These are phyloP conservation scores for Vitis hybrid DNA, from an alignment of 177 flowering plant genomes.

Conservation along the genomic window DNA sequence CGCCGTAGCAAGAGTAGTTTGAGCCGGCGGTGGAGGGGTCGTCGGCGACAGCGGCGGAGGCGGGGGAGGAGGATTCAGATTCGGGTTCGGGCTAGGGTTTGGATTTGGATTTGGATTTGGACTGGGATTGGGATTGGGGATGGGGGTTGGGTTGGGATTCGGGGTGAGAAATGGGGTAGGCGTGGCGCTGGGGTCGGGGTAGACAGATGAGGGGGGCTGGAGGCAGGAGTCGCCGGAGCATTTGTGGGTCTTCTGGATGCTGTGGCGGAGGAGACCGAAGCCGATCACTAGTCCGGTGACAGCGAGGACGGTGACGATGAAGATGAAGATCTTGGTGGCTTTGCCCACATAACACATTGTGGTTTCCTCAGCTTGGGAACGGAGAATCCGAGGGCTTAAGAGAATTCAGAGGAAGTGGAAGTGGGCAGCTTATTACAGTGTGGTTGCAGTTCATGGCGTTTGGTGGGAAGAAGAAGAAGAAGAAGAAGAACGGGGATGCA, in stretches of 20 bases:
- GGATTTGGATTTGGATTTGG: not conserved
- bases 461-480: not conserved
- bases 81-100: no score
- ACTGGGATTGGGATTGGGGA: constrained; percentile 5
- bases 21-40: constrained; percentile 18
- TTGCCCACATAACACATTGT: constrained; percentile 90
- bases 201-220: constrained; percentile 11
- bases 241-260: constrained; percentile 37
- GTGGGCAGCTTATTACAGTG: not conserved
- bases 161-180: not conserved
- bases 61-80: constrained; percentile 16
- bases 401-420: not conserved
- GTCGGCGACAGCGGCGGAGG: constrained; percentile 14
- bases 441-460: no score
- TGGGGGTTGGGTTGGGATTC: constrained; percentile 4
- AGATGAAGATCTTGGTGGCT: constrained; percentile 95
- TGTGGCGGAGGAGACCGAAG: constrained; percentile 49
- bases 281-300: constrained; percentile 71
- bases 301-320: constrained; percentile 58
- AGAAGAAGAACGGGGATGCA: not conserved
- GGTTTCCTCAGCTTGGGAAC: not conserved
- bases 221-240: constrained; percentile 47
- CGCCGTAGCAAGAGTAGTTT: constrained; percentile 9
- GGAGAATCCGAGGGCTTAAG: not conserved
- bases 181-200: constrained; percentile 15